Conservation (phyloP, 495 filamentous ascomycete genomes). For the Aspergillus kassunensis region DNA sequence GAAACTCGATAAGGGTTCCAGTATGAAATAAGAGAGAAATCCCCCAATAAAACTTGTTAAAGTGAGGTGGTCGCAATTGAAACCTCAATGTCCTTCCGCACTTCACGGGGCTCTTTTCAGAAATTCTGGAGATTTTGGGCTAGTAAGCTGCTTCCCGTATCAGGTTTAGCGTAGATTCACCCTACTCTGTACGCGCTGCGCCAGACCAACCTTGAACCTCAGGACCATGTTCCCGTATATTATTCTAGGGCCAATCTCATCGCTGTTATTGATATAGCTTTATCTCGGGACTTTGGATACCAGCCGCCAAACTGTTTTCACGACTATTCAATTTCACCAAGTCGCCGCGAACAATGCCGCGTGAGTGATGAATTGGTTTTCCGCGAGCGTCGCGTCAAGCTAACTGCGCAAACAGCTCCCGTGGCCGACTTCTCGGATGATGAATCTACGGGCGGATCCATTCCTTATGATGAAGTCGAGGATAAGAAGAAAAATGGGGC, state of each 20-base stretch:
- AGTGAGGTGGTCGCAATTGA: conserved; percentile 4
- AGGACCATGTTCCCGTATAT: not conserved
- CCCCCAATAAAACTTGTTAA: conserved; percentile 15
- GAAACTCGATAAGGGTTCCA: conserved; percentile 10
- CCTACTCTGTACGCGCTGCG: conserved; percentile 16
- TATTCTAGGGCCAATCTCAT: not conserved
- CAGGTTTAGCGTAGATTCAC: conserved; percentile 30
- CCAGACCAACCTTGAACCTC: conserved; percentile 2
- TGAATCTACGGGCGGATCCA: conserved; percentile 41
- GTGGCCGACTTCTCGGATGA: conserved; percentile 43
- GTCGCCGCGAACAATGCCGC: conserved; percentile 31
- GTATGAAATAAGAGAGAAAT: conserved; percentile 3
- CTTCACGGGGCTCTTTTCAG: conserved; percentile 21
- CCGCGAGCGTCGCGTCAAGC: conserved; percentile 10
- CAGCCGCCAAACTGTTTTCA: conserved; percentile 36
- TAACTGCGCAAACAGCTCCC: conserved; percentile 29
- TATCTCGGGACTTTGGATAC: not conserved
- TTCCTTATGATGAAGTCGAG: conserved; percentile 33
- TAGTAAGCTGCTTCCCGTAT: conserved; percentile 35
- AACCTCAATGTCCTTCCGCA: conserved; percentile 15
- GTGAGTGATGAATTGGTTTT: conserved; percentile 27
- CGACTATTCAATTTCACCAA: conserved; percentile 20
- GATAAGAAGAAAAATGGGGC: conserved; percentile 35
- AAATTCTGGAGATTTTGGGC: conserved; percentile 31
- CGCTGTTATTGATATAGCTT: not conserved